Evolutionary conservation across 345 rosid species (phyloP).

Genomic region (Rhodamnia argentea): DNA sequence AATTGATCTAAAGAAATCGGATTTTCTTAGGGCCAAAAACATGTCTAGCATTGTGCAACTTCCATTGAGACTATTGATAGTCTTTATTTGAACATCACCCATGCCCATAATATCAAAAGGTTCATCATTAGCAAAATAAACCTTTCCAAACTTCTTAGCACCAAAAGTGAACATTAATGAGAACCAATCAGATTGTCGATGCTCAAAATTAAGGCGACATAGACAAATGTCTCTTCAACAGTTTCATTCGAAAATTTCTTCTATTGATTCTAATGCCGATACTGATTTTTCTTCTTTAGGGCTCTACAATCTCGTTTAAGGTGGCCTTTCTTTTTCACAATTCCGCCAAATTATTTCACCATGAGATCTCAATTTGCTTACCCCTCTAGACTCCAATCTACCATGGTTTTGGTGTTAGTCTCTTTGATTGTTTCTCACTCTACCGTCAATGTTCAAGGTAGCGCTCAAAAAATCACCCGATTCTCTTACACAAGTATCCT

Average conservation of each 20-base stretch:
- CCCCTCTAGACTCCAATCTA: neutral
- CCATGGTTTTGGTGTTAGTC: accelerated
- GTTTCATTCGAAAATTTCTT: neutral
- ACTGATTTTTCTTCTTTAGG: neutral
- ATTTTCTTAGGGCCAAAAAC: neutral
- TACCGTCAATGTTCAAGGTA: neutral
- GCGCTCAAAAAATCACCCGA: neutral
- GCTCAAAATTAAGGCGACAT: neutral
- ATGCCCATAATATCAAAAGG: neutral
- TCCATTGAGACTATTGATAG: neutral
- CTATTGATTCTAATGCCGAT: neutral
- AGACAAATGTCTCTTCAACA: neutral
- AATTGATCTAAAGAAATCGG: neutral
- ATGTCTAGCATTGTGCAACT: neutral
- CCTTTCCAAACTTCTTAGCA: neutral
- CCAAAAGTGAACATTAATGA: neutral
- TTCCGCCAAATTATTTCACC: neutral
- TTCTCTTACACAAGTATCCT: neutral
- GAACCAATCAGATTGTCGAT: neutral
- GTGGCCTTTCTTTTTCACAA: neutral
- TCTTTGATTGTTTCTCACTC: neutral
- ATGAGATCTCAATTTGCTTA: neutral
- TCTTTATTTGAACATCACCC: neutral
- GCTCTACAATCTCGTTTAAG: neutral
- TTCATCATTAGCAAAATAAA: neutral